Percentiles rank a stretch among this genome's conserved stretches.
Conservation (phyloP, 2,329 filamentous ascomycete genomes). For the Fusarium lyarnte region DNA sequence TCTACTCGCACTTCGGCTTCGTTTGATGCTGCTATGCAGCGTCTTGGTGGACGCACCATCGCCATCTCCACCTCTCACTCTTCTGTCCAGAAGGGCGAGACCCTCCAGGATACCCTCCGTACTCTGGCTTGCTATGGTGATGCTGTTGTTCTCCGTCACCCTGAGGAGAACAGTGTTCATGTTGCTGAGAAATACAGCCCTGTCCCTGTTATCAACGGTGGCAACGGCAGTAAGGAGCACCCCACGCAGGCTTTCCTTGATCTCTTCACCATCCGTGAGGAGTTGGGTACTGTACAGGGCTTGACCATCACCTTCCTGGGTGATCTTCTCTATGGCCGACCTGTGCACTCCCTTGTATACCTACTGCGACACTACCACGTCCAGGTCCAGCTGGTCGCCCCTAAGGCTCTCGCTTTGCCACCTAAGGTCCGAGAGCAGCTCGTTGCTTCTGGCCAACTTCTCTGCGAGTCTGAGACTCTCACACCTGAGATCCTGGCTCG, state of each 20-base stretch:
- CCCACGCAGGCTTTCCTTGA: constrained; percentile 98
- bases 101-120: constrained; percentile 90
- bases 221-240: constrained; percentile 95
- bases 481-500: constrained; percentile 87
- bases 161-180: constrained; percentile 81
- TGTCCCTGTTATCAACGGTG: constrained; percentile 95
- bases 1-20: constrained; percentile 95
- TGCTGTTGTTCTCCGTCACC: constrained; percentile 94
- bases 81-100: constrained; percentile 93
- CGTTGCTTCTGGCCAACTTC: constrained; percentile 77
- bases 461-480: constrained; percentile 78
- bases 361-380: constrained; percentile 96
- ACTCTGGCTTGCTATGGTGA: constrained; percentile 95
- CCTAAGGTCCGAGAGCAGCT: constrained; percentile 77
- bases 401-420: constrained; percentile 80
- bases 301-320: constrained; percentile 96
- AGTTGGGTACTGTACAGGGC: constrained; percentile 93
- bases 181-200: constrained; percentile 87
- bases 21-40: constrained; percentile 98
- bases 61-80: constrained; percentile 84
- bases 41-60: constrained; percentile 88
- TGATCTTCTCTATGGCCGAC: constrained; percentile 91
- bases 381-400: constrained; percentile 89
- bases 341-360: constrained; percentile 94
- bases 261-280: constrained; percentile 97